Evolutionary conservation across 1,139 yeast genomes (phyloP), one percentile per base, ranked within the genome.

Genomic region (Candida glucosophila): DNA sequence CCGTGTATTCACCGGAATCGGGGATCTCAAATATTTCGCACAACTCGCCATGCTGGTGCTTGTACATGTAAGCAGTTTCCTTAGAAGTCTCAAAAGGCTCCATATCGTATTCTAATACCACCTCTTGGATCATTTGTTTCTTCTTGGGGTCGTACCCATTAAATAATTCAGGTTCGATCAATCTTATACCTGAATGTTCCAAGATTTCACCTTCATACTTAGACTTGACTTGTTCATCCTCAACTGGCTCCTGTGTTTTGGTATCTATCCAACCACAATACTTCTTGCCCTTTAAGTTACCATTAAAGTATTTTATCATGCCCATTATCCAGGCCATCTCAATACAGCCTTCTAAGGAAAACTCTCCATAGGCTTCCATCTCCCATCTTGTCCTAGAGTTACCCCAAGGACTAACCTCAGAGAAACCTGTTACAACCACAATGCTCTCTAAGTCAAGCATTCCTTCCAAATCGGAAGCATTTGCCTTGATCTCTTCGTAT

Each of bases 251-350:
- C 44, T 73, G 78, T 35, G 95, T 77, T 72, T 90, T 88, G 39
- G 95, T 77, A 52, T 90, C 98, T 42, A 90, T 82, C 98, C 98
- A 90, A 42, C 97, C 97, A 30, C 92, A 69, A 66, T 86, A 86
- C 39, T 73, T 75, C 49, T 68, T 67, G 51, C 95, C 95, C 74
- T 88, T 88, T 55, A 88, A 71, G 55, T 76, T 74, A 61, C 96
- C 97, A 41, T 83, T 85, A 55, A 78, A 86, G 66, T 90, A 90
- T 59, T 82, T 83, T 63, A 90, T 86, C 54, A 81, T 72, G 41
- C 97, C 97, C 97, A 90, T 90, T 43, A 90, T 86, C 97, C 97
- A 90, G 28, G 98, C 97, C 95, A 90, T 88, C 67, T 90, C 98
- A 52, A 90, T 81, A 49, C 95, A 81, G 51, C 98, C 98, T 63